These are phyloP conservation scores for Moricandia arvensis DNA, from an alignment of 345 rosid species.

Conservation along the genomic window DNA sequence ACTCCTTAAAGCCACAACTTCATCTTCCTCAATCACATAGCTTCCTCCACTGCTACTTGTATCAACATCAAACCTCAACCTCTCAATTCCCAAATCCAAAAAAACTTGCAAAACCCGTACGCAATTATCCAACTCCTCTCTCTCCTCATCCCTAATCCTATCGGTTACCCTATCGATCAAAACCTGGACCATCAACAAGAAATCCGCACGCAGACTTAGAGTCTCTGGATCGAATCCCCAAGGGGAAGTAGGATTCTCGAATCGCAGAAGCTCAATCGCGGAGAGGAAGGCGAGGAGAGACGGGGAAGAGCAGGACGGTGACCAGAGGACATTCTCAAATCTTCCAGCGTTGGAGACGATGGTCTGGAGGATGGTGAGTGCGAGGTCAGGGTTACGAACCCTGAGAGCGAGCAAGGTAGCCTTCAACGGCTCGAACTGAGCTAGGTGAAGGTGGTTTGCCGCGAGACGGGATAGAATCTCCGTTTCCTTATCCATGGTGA, in stretches of 20 bases:
- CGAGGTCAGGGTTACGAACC: slow-evolving; percentile 61
- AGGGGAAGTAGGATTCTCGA: slow-evolving; percentile 48
- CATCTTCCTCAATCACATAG: slow-evolving; percentile 50
- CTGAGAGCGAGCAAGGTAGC: slow-evolving; percentile 74
- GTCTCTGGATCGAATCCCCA: slow-evolving; percentile 74
- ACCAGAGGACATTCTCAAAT: slow-evolving; percentile 67
- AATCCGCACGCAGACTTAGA: slow-evolving; percentile 73
- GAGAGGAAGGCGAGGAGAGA: slow-evolving; percentile 68
- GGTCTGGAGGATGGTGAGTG: slow-evolving; percentile 68
- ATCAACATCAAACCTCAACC: slow-evolving; percentile 53
- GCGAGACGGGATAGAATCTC: slow-evolving; percentile 80
- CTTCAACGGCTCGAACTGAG: slow-evolving; percentile 90
- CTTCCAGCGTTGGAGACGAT: slow-evolving; percentile 74
- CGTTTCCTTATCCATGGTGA: slow-evolving; percentile 69
- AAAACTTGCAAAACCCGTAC: slow-evolving; percentile 52
- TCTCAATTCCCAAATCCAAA: slow-evolving; percentile 64
- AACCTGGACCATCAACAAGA: slow-evolving; percentile 61
- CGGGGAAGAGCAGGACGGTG: slow-evolving; percentile 74
- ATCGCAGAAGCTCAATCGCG: slow-evolving; percentile 65
- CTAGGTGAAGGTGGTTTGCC: slow-evolving; percentile 81
- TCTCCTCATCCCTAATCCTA: slow-evolving; percentile 33
- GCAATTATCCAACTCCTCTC: slow-evolving; percentile 14
- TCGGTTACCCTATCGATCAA: slow-evolving; percentile 38
- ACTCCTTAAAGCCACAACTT: slow-evolving; percentile 50
- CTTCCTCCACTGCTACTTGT: slow-evolving; percentile 30